A percentile compares a stretch with the other conserved stretches of the same genome.
phyloP scores from a whole-genome alignment of 768 basidiomycete species.

The Mycena latifolia region DNA sequence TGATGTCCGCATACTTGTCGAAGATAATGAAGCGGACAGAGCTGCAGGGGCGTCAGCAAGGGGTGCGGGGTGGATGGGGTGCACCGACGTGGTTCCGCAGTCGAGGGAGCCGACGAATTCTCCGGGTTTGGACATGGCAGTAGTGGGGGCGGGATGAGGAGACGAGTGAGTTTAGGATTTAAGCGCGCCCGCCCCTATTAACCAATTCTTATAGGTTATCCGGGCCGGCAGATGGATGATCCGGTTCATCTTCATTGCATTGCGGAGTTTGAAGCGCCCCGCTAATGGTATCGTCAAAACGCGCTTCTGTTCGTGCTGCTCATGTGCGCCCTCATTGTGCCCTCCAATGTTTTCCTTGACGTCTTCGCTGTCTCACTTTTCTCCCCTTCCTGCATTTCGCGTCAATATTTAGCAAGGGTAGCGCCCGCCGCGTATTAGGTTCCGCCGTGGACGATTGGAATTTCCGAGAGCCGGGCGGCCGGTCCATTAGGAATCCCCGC shows the following conservation, averaged over 20 bases:
- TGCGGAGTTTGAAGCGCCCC: no score
- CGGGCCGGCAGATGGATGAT: conserved; percentile 20
- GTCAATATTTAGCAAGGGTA: not conserved
- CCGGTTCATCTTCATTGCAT: not conserved
- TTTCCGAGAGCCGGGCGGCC: no score
- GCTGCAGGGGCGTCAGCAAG: conserved; percentile 51
- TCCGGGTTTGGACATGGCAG: conserved; percentile 63
- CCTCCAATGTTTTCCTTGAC: not conserved
- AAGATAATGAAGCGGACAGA: conserved; percentile 95
- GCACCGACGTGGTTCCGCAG: conserved; percentile 92
- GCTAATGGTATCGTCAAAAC: no score
- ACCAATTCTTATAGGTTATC: not conserved
- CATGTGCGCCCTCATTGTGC: conserved; percentile 11
- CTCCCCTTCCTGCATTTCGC: not conserved
- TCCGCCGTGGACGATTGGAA: no score
- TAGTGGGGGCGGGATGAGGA: not conserved
- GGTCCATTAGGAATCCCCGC: no score
- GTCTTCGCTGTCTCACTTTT: not conserved
- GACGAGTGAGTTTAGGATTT: not conserved
- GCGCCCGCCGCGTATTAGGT: no score
- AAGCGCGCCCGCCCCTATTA: conserved; percentile 16
- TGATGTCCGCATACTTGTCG: conserved; percentile 86
- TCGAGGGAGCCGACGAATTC: conserved; percentile 94
- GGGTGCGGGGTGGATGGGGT: not conserved
- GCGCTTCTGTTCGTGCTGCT: not conserved